These are phyloP conservation scores for Elongisporangium senticosum DNA, from an alignment of 352 stramenopile species.

Conservation along the genomic window DNA sequence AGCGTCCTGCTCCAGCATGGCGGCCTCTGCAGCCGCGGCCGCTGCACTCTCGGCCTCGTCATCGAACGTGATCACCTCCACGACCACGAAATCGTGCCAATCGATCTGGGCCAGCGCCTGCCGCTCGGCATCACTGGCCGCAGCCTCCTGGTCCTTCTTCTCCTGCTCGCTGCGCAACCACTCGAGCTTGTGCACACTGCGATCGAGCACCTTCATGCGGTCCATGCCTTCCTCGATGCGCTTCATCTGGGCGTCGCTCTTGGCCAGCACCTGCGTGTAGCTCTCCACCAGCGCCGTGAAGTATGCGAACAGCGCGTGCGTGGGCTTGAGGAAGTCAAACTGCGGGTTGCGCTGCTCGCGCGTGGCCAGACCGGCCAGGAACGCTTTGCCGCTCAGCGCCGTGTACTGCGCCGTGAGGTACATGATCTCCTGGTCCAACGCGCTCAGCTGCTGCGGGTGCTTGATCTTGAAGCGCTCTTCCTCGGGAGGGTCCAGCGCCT, in stretches of 20 bases:
- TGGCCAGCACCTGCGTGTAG: constrained; percentile 90
- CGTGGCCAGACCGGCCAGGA: constrained; percentile 91
- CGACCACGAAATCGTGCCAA: constrained; percentile 99
- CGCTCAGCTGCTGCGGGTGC: constrained; percentile 83
- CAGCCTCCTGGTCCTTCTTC: constrained; percentile 57
- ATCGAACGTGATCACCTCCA: constrained; percentile 98
- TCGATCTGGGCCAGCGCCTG: constrained; percentile 88
- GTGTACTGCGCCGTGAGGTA: constrained; percentile 98
- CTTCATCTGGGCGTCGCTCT: constrained; percentile 63
- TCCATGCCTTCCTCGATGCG: constrained; percentile 68
- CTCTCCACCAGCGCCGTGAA: constrained; percentile 97
- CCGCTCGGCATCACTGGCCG: constrained; percentile 69
- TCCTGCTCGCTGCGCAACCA: constrained; percentile 76
- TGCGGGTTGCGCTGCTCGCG: constrained; percentile 96
- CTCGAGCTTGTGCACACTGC: constrained; percentile 81
- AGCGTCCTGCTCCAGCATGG: constrained; percentile 16
- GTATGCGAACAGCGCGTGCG: constrained; percentile 96
- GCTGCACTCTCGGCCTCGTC: constrained; percentile 71
- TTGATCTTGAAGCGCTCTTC: constrained; percentile 84
- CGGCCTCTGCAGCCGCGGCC: constrained; percentile 15
- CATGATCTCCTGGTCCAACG: constrained; percentile 96
- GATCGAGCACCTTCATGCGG: constrained; percentile 82
- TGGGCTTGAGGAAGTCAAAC: constrained; percentile 98
- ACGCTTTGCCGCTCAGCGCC: constrained; percentile 92
- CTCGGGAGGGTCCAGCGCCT: constrained; percentile 51